Base-by-base conservation (phyloP, 306 rosid genomes). In the Fragaria nilgerrensis region DNA sequence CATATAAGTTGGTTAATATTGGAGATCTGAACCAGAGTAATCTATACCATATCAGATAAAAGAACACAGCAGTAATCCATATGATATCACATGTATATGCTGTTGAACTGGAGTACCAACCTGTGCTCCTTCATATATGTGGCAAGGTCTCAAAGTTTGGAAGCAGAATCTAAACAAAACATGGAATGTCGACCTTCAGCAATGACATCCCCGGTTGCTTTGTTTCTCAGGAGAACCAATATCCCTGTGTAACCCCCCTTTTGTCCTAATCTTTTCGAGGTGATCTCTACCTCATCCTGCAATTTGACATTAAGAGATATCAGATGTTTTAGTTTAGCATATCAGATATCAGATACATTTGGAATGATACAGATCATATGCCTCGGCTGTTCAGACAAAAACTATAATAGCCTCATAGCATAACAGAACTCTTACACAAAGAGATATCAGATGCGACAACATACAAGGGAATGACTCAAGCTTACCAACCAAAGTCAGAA, bases 111-210 rank as follows among this genome's bases (percentile, higher is more conserved):
- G 59, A 53, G 23, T 53, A 20, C 59, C 23, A 2, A 53, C 59
- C 4, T 53, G 22, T 53, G 25, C 59, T 53, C 58, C 0, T 19
- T 20, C 25, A 20, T 53, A 19, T 53, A 53, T 53, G 59, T 20
- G 59, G n/a, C 4, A 7, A 20, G 25, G 59, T 22, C 2, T 89
- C 86, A 92, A 82, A 90, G 86, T 85, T 89, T 94, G 81, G 91
- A 17, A 72, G 16, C 37, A 27, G 74, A 56, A 39, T 80, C 92
- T 58, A 77, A 79, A 64, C 91, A 87, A 77, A 90, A 92, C 77
- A 92, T 85, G 12, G 97, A 92, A 86, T 88, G 98, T 23, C 98
- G 88, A 36, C 98, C 97, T 89, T 92, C 96, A 52, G 97, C 96
- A 43, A 94, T 87, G 64, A 92, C 56, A 65, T 92, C 92, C 52